Evolutionary conservation across 306 rosid genomes (phyloP).

Genomic region (Boehmeria nivea): DNA sequence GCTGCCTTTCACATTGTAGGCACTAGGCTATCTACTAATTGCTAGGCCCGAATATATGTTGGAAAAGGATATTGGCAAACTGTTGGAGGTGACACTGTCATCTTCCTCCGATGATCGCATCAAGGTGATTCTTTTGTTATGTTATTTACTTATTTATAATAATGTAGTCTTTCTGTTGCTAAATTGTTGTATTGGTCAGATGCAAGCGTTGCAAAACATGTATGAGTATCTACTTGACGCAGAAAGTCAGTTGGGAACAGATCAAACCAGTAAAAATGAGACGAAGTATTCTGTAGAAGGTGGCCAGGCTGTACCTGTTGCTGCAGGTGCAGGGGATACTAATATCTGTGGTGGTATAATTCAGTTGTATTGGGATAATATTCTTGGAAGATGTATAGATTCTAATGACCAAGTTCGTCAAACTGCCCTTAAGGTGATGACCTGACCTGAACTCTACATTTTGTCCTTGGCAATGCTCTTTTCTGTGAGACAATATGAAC

Average conservation of each 20-base stretch:
- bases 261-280: conserved; percentile 34
- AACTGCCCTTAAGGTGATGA: conserved; percentile 74
- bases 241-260: conserved; percentile 82
- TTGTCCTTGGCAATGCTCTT: neutral
- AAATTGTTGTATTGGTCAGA: conserved; percentile 49
- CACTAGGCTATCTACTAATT: conserved; percentile 82
- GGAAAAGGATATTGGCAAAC: conserved; percentile 75
- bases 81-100: conserved; percentile 59
- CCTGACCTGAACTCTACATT: conserved; percentile 21
- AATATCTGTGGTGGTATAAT: conserved; percentile 96
- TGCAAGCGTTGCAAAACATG: conserved; percentile 93
- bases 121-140: conserved; percentile 48
- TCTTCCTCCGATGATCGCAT: conserved; percentile 64
- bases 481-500: neutral
- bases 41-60: conserved; percentile 95
- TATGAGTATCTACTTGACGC: conserved; percentile 88
- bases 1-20: conserved; percentile 52
- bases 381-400: conserved; percentile 82
- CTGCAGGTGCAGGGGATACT: conserved; percentile 99
- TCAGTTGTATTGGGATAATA: conserved; percentile 86
- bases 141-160: conserved; percentile 12
- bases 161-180: conserved; percentile 18
- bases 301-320: conserved; percentile 80
- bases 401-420: conserved; percentile 74
- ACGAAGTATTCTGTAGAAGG: conserved; percentile 47